Evolutionary conservation across 805 yeast genomes (phyloP), one percentile per base, ranked within the genome.

Genomic region (Cyberlindnera suaveolens): DNA sequence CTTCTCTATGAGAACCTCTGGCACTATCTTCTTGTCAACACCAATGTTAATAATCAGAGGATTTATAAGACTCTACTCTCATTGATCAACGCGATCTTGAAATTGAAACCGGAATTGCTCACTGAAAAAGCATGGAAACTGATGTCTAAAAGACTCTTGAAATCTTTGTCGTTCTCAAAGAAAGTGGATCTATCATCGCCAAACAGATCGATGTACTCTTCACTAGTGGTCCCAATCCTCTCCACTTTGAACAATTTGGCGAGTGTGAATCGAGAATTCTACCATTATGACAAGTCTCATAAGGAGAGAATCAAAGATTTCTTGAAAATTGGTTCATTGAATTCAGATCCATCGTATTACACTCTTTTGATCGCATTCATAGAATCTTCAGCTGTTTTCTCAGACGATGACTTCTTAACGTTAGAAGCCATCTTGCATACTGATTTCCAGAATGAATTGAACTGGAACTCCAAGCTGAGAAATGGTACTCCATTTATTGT

Each of bases 321-420:
- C 48, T 50, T 84, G 17, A 63, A 63, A 11, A 47, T 78, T 13
- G 84, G 88, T 0, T 75, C 77, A 2, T 66, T 80, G 38, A 69
- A 68, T 39, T 77, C 85, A 40, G 64, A 67, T 26, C 72, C 80
- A 0, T 49, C 63, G 0, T 82, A 78, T 53, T 84, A 76, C 50
- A 44, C 46, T 6, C 38, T 56, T 10, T 42, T 66, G 19, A 44
- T 46, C 10, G 32, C 42, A 5, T 54, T 63, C 26, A 50, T 60
- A 17, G 39, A 41, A 6, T 52, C 58, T 2, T 27, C 42, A 2
- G 31, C 50, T 0, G 46, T 54, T 5, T 40, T 46, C 1, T 18
- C 54, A 1, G 26, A 29, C 0, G 42, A 46, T 5, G 61, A 61
- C 27, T 43, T 50, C 14, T 43, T 43, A 3, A n/a, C 62, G 55